These are phyloP conservation scores for Cercospora janseana DNA, from an alignment of 2,329 filamentous ascomycete genomes.

Conservation along the genomic window DNA sequence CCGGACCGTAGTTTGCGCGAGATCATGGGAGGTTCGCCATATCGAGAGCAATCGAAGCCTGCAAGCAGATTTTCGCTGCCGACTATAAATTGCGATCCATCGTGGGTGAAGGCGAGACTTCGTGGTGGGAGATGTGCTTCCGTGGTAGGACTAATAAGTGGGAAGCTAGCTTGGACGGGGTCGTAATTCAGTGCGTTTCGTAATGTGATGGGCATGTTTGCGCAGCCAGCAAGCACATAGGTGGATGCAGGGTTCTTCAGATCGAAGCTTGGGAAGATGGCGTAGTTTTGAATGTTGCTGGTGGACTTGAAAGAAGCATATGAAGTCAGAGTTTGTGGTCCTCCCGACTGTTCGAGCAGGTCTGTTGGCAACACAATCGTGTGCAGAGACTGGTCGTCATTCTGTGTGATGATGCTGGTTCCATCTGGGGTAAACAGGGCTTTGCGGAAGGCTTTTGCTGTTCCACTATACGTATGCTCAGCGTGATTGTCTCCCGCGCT, in stretches of 20 bases:
- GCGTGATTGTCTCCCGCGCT: no score
- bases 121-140: conserved; percentile 57
- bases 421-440: conserved; percentile 55
- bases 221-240: conserved; percentile 52
- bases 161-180: conserved; percentile 52
- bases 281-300: conserved; percentile 50
- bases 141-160: conserved; percentile 53
- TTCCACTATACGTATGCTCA: background rate
- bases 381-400: conserved; percentile 51
- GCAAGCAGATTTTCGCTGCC: conserved; percentile 56
- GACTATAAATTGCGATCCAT: conserved; percentile 55
- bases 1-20: conserved; percentile 42
- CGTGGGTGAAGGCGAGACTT: conserved; percentile 53
- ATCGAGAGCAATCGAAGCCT: conserved; percentile 55
- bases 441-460: conserved; percentile 45
- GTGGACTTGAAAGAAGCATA: conserved; percentile 52
- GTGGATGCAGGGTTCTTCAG: conserved; percentile 51
- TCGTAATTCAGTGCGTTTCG: conserved; percentile 53
- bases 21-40: conserved; percentile 48
- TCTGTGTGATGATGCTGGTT: conserved; percentile 56
- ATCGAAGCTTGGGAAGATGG: conserved; percentile 56
- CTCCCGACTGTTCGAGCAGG: conserved; percentile 44
- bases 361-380: conserved; percentile 55
- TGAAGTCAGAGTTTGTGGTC: conserved; percentile 42
- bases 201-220: conserved; percentile 57